phyloP scores from a whole-genome alignment of 495 filamentous ascomycete species.

The Platismatia glauca region DNA sequence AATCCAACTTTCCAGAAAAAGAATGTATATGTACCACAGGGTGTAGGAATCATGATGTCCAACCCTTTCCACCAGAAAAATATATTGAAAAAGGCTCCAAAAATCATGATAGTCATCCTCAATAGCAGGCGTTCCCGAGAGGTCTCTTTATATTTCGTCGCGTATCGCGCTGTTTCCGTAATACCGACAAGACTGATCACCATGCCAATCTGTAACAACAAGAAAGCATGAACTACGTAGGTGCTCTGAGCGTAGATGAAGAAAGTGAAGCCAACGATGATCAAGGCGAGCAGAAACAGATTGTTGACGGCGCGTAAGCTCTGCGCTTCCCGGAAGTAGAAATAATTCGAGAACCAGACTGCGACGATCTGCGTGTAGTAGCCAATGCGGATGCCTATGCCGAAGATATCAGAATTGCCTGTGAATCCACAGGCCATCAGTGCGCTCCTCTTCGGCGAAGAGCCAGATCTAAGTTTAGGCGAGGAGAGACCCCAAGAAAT shows the following conservation, averaged over 20 bases:
- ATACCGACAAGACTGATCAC: constrained; percentile 10
- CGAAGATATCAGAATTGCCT: constrained; percentile 31
- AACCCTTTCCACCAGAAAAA: constrained; percentile 24
- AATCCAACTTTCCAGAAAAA: constrained; percentile 9
- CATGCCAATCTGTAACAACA: constrained; percentile 25
- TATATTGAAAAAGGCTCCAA: constrained; percentile 16
- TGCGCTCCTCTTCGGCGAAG: background rate
- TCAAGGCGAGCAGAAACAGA: constrained; percentile 18
- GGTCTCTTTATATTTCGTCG: constrained; percentile 9
- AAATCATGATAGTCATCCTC: constrained; percentile 9
- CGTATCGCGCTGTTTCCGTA: constrained; percentile 12
- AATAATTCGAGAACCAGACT: constrained; percentile 29
- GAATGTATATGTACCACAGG: constrained; percentile 20
- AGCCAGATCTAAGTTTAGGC: background rate
- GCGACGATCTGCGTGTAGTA: constrained; percentile 33
- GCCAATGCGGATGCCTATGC: constrained; percentile 33
- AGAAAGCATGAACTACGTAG: constrained; percentile 15
- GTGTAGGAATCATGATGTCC: constrained; percentile 20
- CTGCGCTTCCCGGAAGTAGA: constrained; percentile 18
- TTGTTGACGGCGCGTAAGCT: constrained; percentile 21
- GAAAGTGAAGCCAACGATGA: constrained; percentile 12
- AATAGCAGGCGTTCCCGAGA: constrained; percentile 11
- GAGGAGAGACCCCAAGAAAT: background rate
- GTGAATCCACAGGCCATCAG: constrained; percentile 19
- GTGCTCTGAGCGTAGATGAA: constrained; percentile 8